A percentile compares a stretch with the other conserved stretches of the same genome.
Conservation (phyloP, 2,329 filamentous ascomycete species). For the Colletotrichum higginsianum region DNA sequence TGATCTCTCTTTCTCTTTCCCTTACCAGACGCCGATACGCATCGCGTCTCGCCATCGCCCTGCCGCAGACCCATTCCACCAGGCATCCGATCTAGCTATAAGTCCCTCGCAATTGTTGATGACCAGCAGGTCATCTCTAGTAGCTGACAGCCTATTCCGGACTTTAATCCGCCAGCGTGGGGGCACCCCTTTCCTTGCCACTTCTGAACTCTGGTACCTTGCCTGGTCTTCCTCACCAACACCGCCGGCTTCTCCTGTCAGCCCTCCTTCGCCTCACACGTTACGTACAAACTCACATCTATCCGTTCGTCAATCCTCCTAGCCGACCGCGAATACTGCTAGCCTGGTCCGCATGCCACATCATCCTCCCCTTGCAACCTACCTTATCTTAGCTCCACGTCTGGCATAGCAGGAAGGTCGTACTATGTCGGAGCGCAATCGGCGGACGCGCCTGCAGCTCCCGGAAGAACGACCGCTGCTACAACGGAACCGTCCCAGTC, state of each 20-base stretch:
- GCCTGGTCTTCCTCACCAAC: slow-evolving; percentile 16
- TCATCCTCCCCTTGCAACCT: neutral
- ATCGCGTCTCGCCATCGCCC: slow-evolving; percentile 7
- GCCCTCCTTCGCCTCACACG: slow-evolving; percentile 2
- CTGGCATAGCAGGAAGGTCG: slow-evolving; percentile 17
- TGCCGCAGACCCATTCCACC: neutral
- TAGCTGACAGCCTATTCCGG: slow-evolving; percentile 2
- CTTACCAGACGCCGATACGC: neutral
- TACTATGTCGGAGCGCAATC: slow-evolving; percentile 44
- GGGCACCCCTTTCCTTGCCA: slow-evolving; percentile 24
- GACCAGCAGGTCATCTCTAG: neutral
- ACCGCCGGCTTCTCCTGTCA: slow-evolving; percentile 12
- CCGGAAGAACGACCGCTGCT: slow-evolving; percentile 53
- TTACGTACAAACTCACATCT: slow-evolving; percentile 25
- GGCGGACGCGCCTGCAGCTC: slow-evolving; percentile 40
- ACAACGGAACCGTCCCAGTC: slow-evolving; percentile 52
- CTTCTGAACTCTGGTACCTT: slow-evolving; percentile 7
- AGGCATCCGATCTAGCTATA: neutral
- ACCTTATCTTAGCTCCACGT: neutral
- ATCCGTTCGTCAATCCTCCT: neutral
- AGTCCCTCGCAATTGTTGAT: neutral
- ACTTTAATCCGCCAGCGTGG: slow-evolving; percentile 24
- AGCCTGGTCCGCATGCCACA: slow-evolving; percentile 10
- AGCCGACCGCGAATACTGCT: neutral
- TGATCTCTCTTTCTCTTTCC: slow-evolving; percentile 2